Percentiles rank a stretch among this genome's conserved stretches.
Conservation (phyloP, 2,329 filamentous ascomycete genomes). For the Intubia oerlemansii region DNA sequence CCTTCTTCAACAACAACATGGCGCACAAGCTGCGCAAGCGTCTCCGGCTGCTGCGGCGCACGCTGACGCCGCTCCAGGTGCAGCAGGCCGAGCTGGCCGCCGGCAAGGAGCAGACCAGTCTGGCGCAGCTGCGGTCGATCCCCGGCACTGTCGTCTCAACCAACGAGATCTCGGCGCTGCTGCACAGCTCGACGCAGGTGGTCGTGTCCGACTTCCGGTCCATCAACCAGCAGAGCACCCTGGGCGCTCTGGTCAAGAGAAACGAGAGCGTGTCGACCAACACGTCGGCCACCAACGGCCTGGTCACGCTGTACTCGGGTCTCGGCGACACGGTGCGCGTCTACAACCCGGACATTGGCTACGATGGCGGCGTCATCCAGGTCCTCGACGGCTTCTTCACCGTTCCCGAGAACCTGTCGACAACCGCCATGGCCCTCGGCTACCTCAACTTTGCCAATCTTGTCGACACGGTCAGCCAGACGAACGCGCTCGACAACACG, state of each 20-base stretch:
- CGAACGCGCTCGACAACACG: slow-evolving; percentile 4
- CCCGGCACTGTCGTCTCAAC: slow-evolving; percentile 3
- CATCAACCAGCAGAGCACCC: slow-evolving; percentile 1
- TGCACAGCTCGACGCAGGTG: slow-evolving; percentile 5
- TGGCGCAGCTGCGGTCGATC: slow-evolving; percentile 5
- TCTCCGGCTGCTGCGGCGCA: slow-evolving; percentile 1
- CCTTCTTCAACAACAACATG: slow-evolving; percentile 3
- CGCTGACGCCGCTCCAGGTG: slow-evolving; percentile 4
- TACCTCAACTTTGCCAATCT: slow-evolving; percentile 5
- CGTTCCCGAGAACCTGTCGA: slow-evolving; percentile 4
- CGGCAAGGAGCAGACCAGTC: slow-evolving; percentile 3
- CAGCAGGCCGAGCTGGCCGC: slow-evolving; percentile 5
- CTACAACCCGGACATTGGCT: slow-evolving; percentile 5
- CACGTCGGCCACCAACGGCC: slow-evolving; percentile 1
- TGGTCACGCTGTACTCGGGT: slow-evolving; percentile 6
- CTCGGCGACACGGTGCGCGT: slow-evolving; percentile 4
- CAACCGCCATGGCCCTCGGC: slow-evolving; percentile 3
- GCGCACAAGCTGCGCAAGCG: background rate
- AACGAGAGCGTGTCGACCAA: slow-evolving; percentile 4
- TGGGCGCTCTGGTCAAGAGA: background rate
- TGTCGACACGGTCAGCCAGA: slow-evolving; percentile 2
- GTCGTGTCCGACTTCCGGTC: slow-evolving; percentile 5
- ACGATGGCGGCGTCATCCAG: slow-evolving; percentile 4
- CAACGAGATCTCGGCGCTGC: slow-evolving; percentile 2
- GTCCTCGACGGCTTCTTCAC: slow-evolving; percentile 6